Conservation (phyloP, 2,329 filamentous ascomycete genomes). For the Aschersonia sp. region DNA sequence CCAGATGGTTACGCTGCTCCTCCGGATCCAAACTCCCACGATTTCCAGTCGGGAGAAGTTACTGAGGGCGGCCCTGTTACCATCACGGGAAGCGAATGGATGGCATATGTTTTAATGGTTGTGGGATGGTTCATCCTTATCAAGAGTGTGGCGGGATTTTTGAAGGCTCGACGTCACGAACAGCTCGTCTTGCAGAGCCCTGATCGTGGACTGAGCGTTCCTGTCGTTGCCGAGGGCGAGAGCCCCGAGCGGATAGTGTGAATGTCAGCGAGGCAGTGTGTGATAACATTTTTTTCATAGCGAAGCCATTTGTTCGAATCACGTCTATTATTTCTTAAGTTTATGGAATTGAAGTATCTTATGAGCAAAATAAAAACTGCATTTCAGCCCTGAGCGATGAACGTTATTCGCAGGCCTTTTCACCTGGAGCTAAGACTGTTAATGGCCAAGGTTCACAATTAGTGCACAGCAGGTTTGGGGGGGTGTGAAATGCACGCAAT, state of each 20-base stretch:
- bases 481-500: too few species aligned
- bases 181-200: constrained; percentile 87
- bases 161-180: constrained; percentile 79
- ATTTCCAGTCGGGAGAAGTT: constrained; percentile 66
- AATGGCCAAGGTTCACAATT: too few species aligned
- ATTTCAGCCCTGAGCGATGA: too few species aligned
- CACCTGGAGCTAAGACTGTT: too few species aligned
- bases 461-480: too few species aligned
- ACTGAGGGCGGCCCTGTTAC: constrained; percentile 32
- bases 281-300: not conserved
- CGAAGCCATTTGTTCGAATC: not conserved
- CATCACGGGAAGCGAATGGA: constrained; percentile 68
- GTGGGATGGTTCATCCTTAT: constrained; percentile 97
- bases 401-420: too few species aligned
- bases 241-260: constrained; percentile 56
- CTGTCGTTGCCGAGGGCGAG: constrained; percentile 80
- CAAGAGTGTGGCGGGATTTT: constrained; percentile 79
- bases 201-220: constrained; percentile 69
- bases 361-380: too few species aligned
- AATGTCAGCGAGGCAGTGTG: not conserved
- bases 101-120: constrained; percentile 89
- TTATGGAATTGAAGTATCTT: too few species aligned
- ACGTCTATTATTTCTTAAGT: too few species aligned
- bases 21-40: constrained; percentile 76
- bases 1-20: constrained; percentile 54